Conservation (phyloP, 345 rosid genomes). For the Citropsis articulata region DNA sequence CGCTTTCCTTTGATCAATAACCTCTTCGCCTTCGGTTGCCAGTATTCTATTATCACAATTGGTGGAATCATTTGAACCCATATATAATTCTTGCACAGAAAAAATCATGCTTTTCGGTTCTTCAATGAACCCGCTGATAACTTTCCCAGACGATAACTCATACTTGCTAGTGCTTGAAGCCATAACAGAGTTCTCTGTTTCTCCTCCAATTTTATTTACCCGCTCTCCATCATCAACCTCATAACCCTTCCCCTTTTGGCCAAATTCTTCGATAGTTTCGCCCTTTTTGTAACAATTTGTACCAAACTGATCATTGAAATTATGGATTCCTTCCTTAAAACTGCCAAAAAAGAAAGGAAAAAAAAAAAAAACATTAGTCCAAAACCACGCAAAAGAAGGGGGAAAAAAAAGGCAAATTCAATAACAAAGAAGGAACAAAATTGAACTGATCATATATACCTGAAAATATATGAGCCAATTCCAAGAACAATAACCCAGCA, state of each 20-base stretch:
- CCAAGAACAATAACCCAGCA: slow-evolving; percentile 34
- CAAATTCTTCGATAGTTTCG: slow-evolving; percentile 10
- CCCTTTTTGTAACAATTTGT: slow-evolving; percentile 12
- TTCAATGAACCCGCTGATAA: slow-evolving; percentile 46
- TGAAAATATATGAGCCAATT: slow-evolving; percentile 27
- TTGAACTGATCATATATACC: slow-evolving; percentile 36
- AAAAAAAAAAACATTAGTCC: no score
- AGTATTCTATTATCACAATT: background rate
- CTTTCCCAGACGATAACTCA: slow-evolving; percentile 34
- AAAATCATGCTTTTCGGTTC: slow-evolving; percentile 42
- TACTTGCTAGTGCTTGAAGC: slow-evolving; percentile 33
- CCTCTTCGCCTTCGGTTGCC: background rate
- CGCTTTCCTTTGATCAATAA: slow-evolving; percentile 13
- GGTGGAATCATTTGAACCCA: slow-evolving; percentile 2
- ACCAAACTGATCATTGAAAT: slow-evolving; percentile 14
- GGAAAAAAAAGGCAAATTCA: no score
- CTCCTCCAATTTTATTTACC: slow-evolving; percentile 15
- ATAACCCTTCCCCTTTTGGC: background rate
- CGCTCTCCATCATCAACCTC: background rate
- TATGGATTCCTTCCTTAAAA: slow-evolving; percentile 10
- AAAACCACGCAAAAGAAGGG: background rate
- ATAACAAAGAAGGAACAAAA: background rate
- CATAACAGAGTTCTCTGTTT: slow-evolving; percentile 18
- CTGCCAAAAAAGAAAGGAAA: slow-evolving; percentile 19
- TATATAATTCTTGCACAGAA: slow-evolving; percentile 33